Base-by-base conservation (phyloP, 768 basidiomycete species). In the Sutorius australiensis region DNA sequence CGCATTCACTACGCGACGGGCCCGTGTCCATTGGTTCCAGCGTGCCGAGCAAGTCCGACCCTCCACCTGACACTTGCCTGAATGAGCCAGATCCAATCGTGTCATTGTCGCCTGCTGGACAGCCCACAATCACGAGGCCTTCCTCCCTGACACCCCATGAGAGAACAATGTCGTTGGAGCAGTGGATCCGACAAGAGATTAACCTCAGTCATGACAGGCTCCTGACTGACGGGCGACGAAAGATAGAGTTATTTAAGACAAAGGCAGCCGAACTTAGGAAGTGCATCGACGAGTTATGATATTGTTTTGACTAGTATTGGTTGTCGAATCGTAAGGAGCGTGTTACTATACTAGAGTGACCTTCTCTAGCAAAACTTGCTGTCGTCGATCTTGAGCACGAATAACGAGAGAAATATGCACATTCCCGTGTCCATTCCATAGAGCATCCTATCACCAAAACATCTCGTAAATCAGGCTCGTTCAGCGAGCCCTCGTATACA, bases 171-270 rank as follows among this genome's bases (percentile, higher is more conserved):
- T 87, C 89, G 0, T 77, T 94, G 44, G 91, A 93, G 62, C 82
- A 93, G 62, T 89, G 89, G 81, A 83, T 92, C 53, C 76, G 85
- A 50, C 80, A 82, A 58, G 89, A 92, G 70, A 87, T 90, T 66
- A 77, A 77, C 57, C 68, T 80, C 42, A 79, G 90, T 68, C 83
- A 80, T 58, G 82, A 85, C 57, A 80, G 76, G 52, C 75, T 86
- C 62, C 67, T 74, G 67, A 60, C 61, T 42, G 80, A 84, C 54
- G 84, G 79, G 4, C 76, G 76, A 59, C 69, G 68, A 55, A 72
- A 76, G 65, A 80, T 86, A 46, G 67, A 65, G 16, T 55, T 65
- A 54, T 83, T 85, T 65, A 72, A 74, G 60, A 65, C 69, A 51
- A 72, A 71, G 52, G 79, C 82, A 31, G 67, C 61, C 17, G 75